Base-by-base conservation (phyloP, 805 yeast species). In the Ogataea neopini region DNA sequence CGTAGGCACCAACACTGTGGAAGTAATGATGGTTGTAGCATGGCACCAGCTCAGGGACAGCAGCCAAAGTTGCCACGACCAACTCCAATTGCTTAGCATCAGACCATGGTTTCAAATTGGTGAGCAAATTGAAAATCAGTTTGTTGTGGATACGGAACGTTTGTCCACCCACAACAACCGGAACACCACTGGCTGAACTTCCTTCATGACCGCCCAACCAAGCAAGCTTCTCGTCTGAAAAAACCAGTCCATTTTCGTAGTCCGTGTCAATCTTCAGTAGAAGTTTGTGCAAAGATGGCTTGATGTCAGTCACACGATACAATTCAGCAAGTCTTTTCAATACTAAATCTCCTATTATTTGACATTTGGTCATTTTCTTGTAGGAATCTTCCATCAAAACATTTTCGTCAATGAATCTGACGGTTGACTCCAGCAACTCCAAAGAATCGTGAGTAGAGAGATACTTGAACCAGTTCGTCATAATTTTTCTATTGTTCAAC, bases 51-150 rank as follows among this genome's bases (percentile, higher is more conserved):
- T 90, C 97, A 2, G 88, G 86, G 34, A 80, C 72, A 29, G 69
- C 60, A 3, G 65, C 50, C 32, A 92, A 68, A 14, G 86, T 74
- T 10, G 66, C 60, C 6, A 81, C 58, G 0, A 75, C 76, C 14
- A 86, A 71, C 11, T 76, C 75, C 47, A 83, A 68, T 56, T 89
- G 96, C 22, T 68, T 49, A 15, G 75, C 76, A 51, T 86, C 84
- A 52, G 86, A 90, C 88, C 95, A 83, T 0, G 97, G 96, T 57
- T 86, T 88, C 58, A 91, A 71, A 25, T 74, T 69, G 6, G 81
- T 80, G 18, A 90, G 61, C 4, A 88, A 65, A 2, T 83, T 76
- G 57, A 80, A 83, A 3, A 88, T 66, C 23, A 85, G 69, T 60
- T 83, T 84, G 64, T 92, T 90, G 59, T 85, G 77, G 26, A 86